A percentile compares a stretch with the other conserved stretches of the same genome.
phyloP scores from a whole-genome alignment of 116 monocot genomes.

The Dioscorea cayenensis region DNA sequence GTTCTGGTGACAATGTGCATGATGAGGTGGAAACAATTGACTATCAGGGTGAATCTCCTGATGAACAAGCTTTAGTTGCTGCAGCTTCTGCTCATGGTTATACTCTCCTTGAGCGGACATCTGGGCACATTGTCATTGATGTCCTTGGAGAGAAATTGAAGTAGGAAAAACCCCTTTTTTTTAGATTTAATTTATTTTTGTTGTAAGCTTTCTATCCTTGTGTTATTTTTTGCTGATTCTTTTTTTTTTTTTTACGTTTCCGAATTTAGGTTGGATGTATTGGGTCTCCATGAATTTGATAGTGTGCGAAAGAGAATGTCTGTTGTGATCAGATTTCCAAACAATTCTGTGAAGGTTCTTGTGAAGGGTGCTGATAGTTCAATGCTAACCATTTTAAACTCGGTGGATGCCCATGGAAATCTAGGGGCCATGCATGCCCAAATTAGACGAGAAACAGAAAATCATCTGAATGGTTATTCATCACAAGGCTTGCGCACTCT shows the following conservation, averaged over 20 bases:
- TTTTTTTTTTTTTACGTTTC: constrained; percentile 1
- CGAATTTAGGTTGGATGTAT: constrained; percentile 73
- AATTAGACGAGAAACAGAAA: constrained; percentile 52
- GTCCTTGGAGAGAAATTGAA: constrained; percentile 71
- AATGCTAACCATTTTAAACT: constrained; percentile 61
- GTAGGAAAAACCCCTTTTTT: constrained; percentile 16
- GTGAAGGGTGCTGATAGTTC: constrained; percentile 94
- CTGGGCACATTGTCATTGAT: constrained; percentile 87
- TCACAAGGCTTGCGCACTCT: constrained; percentile 74
- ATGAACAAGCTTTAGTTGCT: constrained; percentile 89
- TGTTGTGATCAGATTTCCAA: constrained; percentile 81
- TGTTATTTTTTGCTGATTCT: background rate
- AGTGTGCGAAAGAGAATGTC: constrained; percentile 97
- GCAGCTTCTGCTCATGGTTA: constrained; percentile 85
- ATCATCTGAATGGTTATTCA: constrained; percentile 57
- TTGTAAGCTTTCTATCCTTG: background rate
- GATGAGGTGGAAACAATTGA: constrained; percentile 49
- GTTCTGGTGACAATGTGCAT: constrained; percentile 20
- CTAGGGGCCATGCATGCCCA: constrained; percentile 9
- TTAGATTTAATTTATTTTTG: background rate
- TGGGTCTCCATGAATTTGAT: constrained; percentile 93
- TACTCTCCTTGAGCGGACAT: constrained; percentile 82
- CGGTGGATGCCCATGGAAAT: constrained; percentile 4
- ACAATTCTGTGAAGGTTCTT: constrained; percentile 72
- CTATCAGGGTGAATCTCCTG: constrained; percentile 95